Percentiles rank a stretch among this genome's conserved stretches.
phyloP scores from a whole-genome alignment of 257 asterid species.

The Nicotiana sylvestris region DNA sequence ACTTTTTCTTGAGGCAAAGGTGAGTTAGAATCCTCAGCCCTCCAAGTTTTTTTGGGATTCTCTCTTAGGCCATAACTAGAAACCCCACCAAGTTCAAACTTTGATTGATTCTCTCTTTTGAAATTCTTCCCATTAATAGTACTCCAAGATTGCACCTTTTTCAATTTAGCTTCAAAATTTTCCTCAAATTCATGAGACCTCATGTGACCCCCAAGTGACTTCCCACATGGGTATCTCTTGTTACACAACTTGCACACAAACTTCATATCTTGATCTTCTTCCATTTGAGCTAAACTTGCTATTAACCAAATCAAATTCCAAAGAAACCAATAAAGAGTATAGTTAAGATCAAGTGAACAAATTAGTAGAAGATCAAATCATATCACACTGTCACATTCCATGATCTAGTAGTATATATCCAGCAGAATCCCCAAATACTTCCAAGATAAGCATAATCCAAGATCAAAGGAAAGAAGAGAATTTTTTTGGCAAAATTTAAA shows the following conservation, averaged over 20 bases:
- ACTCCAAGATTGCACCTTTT: constrained; percentile 26
- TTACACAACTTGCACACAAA: constrained; percentile 68
- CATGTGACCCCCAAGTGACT: constrained; percentile 86
- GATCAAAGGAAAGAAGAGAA: background rate
- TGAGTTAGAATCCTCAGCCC: constrained; percentile 45
- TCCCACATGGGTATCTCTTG: constrained; percentile 74
- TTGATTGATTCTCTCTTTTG: background rate
- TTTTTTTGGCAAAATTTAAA: background rate
- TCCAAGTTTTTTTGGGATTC: constrained; percentile 86
- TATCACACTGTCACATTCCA: background rate
- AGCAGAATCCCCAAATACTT: too few species aligned
- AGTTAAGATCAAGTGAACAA: background rate
- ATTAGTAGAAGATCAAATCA: background rate
- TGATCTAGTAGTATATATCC: too few species aligned
- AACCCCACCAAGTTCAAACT: constrained; percentile 39
- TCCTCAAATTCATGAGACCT: constrained; percentile 70
- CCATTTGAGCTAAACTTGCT: constrained; percentile 29
- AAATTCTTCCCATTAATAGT: constrained; percentile 10
- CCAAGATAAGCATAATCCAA: background rate
- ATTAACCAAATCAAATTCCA: background rate
- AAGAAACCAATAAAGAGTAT: background rate
- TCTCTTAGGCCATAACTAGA: constrained; percentile 66
- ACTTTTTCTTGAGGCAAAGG: constrained; percentile 43
- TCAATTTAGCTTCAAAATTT: constrained; percentile 30
- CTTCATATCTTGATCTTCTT: constrained; percentile 44